Base-by-base conservation (phyloP, 306 rosid species). In the Trichosanthes truncata region DNA sequence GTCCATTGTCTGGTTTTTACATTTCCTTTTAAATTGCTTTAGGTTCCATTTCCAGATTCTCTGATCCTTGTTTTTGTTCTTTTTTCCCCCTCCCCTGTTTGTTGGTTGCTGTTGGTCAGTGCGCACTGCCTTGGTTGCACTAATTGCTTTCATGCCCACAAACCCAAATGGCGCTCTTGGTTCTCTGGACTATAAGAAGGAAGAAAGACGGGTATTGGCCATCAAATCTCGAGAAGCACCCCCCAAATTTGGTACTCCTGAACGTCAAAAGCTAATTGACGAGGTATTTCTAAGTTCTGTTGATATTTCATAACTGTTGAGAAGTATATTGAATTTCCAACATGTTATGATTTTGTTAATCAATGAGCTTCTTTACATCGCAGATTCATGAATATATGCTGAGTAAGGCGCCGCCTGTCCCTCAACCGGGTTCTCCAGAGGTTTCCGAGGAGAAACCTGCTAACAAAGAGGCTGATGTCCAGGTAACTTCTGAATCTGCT, bases 71-170 rank as follows among this genome's bases (percentile, higher is more conserved):
- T 72, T n/a, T n/a, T n/a, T 25, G 45, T 35, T 31, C 21, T 74
- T 25, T 72, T 14, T 17, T 17, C 3, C 12, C 12, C 20, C 29
- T 2, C 33, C 77, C 59, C 2, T 15, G 26, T 45, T 11, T 82
- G 81, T 55, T 79, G 62, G 4, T 78, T 66, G 40, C 17, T 67
- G 35, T 77, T 85, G 83, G 82, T 87, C 25, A 96, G 99, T 96
- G 51, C 91, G 99, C 78, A 96, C 99, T 74, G 99, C 99, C 80
- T 82, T 96, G 66, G 97, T 93, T 83, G 99, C 99, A 5, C 84
- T 96, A 53, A 91, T 96, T 85, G 99, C 99, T 23, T 96, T 93
- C 86, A 93, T 96, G 99, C 99, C 99, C 63, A 89, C 99, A 83
- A 89, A 80, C 76, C 98, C 99, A 82, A 91, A 90, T 84, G 98